These are phyloP conservation scores for Penicillium lividum DNA, from an alignment of 495 filamentous ascomycete genomes.

Conservation along the genomic window DNA sequence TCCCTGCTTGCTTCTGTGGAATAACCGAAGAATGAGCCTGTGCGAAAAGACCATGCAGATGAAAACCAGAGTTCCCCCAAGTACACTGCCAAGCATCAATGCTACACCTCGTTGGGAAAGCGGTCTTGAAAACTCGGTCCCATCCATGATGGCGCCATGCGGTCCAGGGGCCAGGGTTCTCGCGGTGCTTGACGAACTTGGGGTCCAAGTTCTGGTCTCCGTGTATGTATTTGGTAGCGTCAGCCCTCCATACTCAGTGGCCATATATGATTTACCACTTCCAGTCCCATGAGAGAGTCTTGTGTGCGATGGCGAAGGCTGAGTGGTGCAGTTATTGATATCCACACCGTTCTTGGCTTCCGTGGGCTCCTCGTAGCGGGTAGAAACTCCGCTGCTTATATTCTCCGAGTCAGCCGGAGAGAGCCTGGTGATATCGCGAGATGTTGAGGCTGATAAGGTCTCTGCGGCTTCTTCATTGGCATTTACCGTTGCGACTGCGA, in stretches of 20 bases:
- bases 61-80: neutral
- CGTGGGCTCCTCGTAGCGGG: neutral
- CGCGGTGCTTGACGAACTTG: neutral
- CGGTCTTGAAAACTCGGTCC: neutral
- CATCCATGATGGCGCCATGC: neutral
- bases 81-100: neutral
- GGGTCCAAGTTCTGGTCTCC: neutral
- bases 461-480: neutral
- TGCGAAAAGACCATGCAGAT: neutral
- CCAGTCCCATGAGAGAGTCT: neutral
- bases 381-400: neutral
- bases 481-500: neutral
- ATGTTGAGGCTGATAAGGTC: neutral
- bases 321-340: neutral
- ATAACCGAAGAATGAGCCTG: neutral
- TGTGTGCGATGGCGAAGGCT: neutral
- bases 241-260: neutral
- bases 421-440: neutral
- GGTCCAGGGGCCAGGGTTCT: neutral
- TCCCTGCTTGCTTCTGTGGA: neutral
- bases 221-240: neutral
- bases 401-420: neutral
- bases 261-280: neutral
- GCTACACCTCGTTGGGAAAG: neutral
- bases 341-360: neutral